These are phyloP conservation scores for Prunus campanulata DNA, from an alignment of 306 rosid species.

Conservation along the genomic window DNA sequence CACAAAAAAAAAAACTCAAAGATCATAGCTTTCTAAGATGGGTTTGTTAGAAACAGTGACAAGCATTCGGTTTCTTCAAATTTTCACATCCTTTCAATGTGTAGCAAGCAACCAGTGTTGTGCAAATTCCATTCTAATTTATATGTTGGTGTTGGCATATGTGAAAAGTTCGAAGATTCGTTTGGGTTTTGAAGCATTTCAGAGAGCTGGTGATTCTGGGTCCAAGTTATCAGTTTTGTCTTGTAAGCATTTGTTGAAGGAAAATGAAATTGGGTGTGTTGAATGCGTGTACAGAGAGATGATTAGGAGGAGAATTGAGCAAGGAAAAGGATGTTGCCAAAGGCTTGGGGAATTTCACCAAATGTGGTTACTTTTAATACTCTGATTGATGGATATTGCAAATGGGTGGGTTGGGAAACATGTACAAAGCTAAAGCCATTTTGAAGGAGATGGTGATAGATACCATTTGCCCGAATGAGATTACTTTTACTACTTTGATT, in stretches of 20 bases:
- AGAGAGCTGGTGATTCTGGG: conserved; percentile 61
- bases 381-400: conserved; percentile 67
- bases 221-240: conserved; percentile 47
- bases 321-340: no score
- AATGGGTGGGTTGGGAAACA: conserved; percentile 3
- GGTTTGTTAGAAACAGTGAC: conserved; percentile 46
- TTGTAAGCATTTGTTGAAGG: conserved; percentile 67
- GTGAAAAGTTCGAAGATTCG: conserved; percentile 40
- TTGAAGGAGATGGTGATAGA: conserved; percentile 64
- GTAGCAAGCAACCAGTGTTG: conserved; percentile 15
- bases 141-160: conserved; percentile 63
- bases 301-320: conserved; percentile 51
- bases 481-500: conserved; percentile 60
- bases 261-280: conserved; percentile 40
- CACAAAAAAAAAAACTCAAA: conserved; percentile 37
- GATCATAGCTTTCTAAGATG: conserved; percentile 54
- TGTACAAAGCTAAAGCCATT: conserved; percentile 46
- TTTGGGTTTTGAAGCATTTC: conserved; percentile 49
- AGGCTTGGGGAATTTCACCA: conserved; percentile 37
- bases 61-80: conserved; percentile 44
- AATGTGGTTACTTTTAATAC: conserved; percentile 61
- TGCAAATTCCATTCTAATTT: conserved; percentile 45
- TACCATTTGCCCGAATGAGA: conserved; percentile 47
- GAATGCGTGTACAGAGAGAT: conserved; percentile 60
- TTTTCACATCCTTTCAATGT: conserved; percentile 45